Evolutionary conservation across 192 early-diverging fungal genomes (phyloP).

Genomic region (Cladochytrium replicatum): DNA sequence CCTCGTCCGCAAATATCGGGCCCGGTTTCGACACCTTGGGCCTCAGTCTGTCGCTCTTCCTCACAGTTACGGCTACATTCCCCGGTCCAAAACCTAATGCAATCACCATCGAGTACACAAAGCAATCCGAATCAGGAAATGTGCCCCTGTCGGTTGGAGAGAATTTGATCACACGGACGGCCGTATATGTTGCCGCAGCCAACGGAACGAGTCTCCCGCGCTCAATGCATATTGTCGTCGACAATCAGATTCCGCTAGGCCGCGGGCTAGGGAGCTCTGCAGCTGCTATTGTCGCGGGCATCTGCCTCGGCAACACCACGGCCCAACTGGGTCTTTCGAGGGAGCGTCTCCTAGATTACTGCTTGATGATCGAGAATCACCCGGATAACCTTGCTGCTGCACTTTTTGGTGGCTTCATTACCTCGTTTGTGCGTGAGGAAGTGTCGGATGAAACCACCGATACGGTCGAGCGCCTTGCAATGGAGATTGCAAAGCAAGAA

Average conservation of each 20-base stretch:
- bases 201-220: slow-evolving; percentile 52
- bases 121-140: no score
- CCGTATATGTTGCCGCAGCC: slow-evolving; percentile 76
- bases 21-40: slow-evolving; percentile 97
- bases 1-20: slow-evolving; percentile 95
- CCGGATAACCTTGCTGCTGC: slow-evolving; percentile 96
- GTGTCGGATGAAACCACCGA: slow-evolving; percentile 14
- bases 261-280: slow-evolving; percentile 94
- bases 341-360: slow-evolving; percentile 84
- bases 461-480: no score
- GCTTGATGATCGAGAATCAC: slow-evolving; percentile 87
- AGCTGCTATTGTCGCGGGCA: slow-evolving; percentile 92
- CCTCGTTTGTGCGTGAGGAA: slow-evolving; percentile 62
- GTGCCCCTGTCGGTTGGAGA: slow-evolving; percentile 66
- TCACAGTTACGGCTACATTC: slow-evolving; percentile 45
- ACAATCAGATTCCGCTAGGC: slow-evolving; percentile 90
- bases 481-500: no score
- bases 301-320: slow-evolving; percentile 67
- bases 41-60: slow-evolving; percentile 76
- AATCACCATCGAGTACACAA: slow-evolving; percentile 33
- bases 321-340: slow-evolving; percentile 55
- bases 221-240: slow-evolving; percentile 59
- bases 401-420: slow-evolving; percentile 89
- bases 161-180: slow-evolving; percentile 90
- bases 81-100: no score